Evolutionary conservation across 495 filamentous ascomycete species (phyloP).

Genomic region (Lineolata rhizophorae): DNA sequence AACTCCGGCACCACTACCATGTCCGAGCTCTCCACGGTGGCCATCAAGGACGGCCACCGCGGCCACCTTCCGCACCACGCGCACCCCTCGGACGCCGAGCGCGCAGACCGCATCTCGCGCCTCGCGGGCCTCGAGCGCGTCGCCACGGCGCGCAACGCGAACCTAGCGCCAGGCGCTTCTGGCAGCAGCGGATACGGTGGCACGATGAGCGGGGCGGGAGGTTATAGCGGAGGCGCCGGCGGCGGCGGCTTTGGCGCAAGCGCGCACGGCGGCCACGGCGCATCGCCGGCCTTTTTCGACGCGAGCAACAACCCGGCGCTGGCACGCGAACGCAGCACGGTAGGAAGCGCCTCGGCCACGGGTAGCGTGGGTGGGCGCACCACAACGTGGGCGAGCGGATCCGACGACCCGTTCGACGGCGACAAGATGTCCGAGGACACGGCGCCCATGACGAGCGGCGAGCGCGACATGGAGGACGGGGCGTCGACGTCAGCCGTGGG

Average conservation of each 20-base stretch:
- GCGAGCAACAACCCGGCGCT: slow-evolving; percentile 28
- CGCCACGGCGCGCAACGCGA: slow-evolving; percentile 33
- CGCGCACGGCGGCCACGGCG: slow-evolving; percentile 1
- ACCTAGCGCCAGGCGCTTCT: slow-evolving; percentile 4
- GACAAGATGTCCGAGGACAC: slow-evolving; percentile 44
- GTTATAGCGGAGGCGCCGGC: too few relatives aligned
- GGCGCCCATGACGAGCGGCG: background rate
- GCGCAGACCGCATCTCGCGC: slow-evolving; percentile 80
- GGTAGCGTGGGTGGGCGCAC: slow-evolving; percentile 52
- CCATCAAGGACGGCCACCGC: slow-evolving; percentile 83
- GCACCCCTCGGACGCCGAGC: slow-evolving; percentile 55
- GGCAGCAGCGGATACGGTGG: too few relatives aligned
- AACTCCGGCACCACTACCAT: slow-evolving; percentile 72
- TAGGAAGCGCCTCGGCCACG: slow-evolving; percentile 63
- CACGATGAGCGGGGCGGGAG: slow-evolving; percentile 6
- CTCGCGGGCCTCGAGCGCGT: slow-evolving; percentile 70
- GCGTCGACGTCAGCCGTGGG: slow-evolving; percentile 4
- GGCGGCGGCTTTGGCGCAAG: slow-evolving; percentile 8
- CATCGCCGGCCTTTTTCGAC: slow-evolving; percentile 42
- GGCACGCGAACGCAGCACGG: slow-evolving; percentile 50
- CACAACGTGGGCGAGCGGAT: slow-evolving; percentile 50
- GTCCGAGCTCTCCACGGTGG: slow-evolving; percentile 69
- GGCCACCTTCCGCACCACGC: slow-evolving; percentile 35
- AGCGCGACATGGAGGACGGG: background rate
- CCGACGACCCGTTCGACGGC: slow-evolving; percentile 36